Percentiles rank a stretch among this genome's conserved stretches.
These are phyloP conservation scores for Penicillium sp. DNA, from an alignment of 2,329 filamentous ascomycete species.

Conservation along the genomic window DNA sequence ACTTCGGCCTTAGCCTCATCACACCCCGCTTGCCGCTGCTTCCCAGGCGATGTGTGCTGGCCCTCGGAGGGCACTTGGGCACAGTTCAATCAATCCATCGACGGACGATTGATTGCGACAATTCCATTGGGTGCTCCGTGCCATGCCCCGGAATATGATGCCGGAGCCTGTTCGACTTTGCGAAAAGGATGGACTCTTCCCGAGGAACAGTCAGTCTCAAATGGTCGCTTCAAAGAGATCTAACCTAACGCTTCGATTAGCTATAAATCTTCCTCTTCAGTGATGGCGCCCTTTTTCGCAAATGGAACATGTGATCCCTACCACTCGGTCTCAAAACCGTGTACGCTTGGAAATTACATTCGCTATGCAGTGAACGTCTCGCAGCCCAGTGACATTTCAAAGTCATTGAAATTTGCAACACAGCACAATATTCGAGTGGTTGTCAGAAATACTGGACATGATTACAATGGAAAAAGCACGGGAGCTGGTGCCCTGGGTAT, in stretches of 20 bases:
- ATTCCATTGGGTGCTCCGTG: conserved; percentile 52
- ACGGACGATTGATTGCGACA: conserved; percentile 50
- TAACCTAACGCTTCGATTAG: conserved; percentile 30
- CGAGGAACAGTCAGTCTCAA: conserved; percentile 41
- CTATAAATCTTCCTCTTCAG: conserved; percentile 53
- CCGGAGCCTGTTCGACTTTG: conserved; percentile 41
- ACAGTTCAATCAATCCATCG: conserved; percentile 50
- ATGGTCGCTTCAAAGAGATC: neutral
- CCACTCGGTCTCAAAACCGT: conserved; percentile 26
- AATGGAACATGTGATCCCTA: conserved; percentile 45
- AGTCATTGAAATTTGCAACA: conserved; percentile 39
- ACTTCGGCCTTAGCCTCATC: neutral
- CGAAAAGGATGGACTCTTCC: conserved; percentile 45
- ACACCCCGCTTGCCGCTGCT: conserved; percentile 42
- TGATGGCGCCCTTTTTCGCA: conserved; percentile 39
- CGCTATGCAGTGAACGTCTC: conserved; percentile 37
- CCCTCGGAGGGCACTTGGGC: conserved; percentile 48
- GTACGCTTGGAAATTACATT: conserved; percentile 29
- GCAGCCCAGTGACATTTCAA: conserved; percentile 20
- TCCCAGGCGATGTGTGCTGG: conserved; percentile 55
- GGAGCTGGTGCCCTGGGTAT: conserved; percentile 50
- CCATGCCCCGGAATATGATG: conserved; percentile 49
- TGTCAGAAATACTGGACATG: conserved; percentile 42
- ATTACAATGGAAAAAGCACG: conserved; percentile 52
- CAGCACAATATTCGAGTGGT: conserved; percentile 51